Percentiles rank a stretch among this genome's conserved stretches.
phyloP scores from a whole-genome alignment of 257 asterid species.

The Fraxinus quadrangulata region DNA sequence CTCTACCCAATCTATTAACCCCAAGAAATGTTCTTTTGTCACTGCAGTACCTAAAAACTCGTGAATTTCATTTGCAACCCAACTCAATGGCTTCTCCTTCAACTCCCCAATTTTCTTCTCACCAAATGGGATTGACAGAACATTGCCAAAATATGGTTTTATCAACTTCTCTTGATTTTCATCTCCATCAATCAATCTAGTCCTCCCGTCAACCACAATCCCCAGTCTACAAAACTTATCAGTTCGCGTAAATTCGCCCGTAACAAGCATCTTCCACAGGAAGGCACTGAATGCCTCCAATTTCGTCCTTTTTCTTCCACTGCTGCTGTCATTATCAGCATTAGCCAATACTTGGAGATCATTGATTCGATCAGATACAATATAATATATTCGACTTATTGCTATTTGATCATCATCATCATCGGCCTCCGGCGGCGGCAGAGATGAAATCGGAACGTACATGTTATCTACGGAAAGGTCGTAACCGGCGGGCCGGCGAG shows the following conservation, averaged over 20 bases:
- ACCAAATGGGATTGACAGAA: constrained; percentile 64
- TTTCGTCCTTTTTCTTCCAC: constrained; percentile 36
- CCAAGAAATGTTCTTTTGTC: constrained; percentile 67
- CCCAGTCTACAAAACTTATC: constrained; percentile 47
- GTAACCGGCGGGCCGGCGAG: constrained; percentile 47
- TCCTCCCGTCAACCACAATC: constrained; percentile 72
- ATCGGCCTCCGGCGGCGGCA: constrained; percentile 24
- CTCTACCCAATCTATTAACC: constrained; percentile 73
- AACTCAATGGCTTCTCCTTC: constrained; percentile 38
- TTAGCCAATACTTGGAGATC: constrained; percentile 57
- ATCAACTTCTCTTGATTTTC: constrained; percentile 4
- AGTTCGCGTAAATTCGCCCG: constrained; percentile 4
- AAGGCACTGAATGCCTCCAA: constrained; percentile 65
- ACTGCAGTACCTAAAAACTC: constrained; percentile 35
- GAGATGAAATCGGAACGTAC: constrained; percentile 37
- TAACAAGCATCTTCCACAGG: constrained; percentile 60
- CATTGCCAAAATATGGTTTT: constrained; percentile 57
- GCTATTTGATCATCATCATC: constrained; percentile 23
- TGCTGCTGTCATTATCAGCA: background rate
- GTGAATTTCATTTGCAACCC: constrained; percentile 52
- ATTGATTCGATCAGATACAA: constrained; percentile 36
- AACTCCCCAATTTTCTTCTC: constrained; percentile 43
- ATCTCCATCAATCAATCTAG: constrained; percentile 37
- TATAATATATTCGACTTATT: constrained; percentile 61
- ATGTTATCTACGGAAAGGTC: constrained; percentile 36